These are phyloP conservation scores for Zymoseptoria tritici DNA, from an alignment of 2,329 filamentous ascomycete species.

Conservation along the genomic window DNA sequence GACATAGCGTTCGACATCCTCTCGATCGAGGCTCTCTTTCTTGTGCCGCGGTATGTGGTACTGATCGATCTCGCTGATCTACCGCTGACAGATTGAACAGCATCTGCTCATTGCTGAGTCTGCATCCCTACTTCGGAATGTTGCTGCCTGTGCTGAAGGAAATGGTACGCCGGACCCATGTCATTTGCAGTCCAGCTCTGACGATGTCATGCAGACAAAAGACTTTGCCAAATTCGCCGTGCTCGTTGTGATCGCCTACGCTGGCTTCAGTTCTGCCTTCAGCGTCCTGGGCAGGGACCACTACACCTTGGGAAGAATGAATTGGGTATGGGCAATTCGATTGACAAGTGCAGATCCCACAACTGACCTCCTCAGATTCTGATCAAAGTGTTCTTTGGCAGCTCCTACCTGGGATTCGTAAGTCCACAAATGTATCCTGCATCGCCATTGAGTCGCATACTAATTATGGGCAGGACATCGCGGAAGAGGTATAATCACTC, in stretches of 20 bases:
- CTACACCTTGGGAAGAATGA: constrained; percentile 61
- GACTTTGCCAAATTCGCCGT: constrained; percentile 80
- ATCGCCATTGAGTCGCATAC: neutral
- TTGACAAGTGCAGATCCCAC: neutral
- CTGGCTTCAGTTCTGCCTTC: constrained; percentile 83
- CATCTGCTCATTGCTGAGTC: constrained; percentile 76
- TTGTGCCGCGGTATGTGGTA: constrained; percentile 59
- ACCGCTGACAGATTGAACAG: constrained; percentile 33
- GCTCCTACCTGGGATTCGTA: constrained; percentile 66
- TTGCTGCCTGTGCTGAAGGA: constrained; percentile 85
- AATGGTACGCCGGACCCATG: constrained; percentile 52
- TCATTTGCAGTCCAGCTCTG: neutral
- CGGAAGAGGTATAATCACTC: constrained; percentile 36
- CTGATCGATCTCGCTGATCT: neutral
- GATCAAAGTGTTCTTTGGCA: constrained; percentile 66
- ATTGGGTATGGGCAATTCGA: constrained; percentile 36
- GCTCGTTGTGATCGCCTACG: constrained; percentile 71
- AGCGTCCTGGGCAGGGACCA: constrained; percentile 65
- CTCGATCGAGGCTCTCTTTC: constrained; percentile 78
- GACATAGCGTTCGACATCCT: constrained; percentile 84
- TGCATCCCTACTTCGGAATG: constrained; percentile 86
- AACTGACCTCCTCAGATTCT: constrained; percentile 10
- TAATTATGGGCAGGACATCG: constrained; percentile 34
- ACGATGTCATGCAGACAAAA: constrained; percentile 49
- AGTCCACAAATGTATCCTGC: constrained; percentile 28